These are phyloP conservation scores for Paramyrothecium sp. DNA, from an alignment of 2,329 filamentous ascomycete species.

Conservation along the genomic window DNA sequence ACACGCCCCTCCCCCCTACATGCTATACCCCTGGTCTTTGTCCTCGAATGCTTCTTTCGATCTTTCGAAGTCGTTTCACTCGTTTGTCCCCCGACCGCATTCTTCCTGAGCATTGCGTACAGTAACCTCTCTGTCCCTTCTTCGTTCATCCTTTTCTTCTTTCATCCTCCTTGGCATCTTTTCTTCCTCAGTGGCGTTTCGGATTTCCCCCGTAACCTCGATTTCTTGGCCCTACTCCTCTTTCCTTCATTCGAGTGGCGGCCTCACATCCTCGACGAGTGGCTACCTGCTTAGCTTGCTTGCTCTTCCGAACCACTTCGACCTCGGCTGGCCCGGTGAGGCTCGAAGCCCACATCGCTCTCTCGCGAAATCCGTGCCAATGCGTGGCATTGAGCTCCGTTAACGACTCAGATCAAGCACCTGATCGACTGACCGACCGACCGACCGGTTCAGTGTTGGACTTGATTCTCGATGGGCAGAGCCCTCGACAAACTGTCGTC, in stretches of 20 bases:
- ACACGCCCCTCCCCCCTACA: not conserved
- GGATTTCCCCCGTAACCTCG: not conserved
- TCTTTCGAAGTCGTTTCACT: slow-evolving; percentile 2
- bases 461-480: no score
- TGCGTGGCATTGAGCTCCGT: no score
- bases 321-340: no score
- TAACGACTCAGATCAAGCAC: no score
- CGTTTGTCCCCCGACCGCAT: not conserved
- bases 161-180: not conserved
- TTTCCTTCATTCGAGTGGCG: not conserved
- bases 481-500: not conserved
- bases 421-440: no score
- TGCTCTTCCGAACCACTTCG: not conserved
- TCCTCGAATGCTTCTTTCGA: slow-evolving; percentile 1
- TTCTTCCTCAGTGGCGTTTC: not conserved
- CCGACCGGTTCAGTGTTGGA: no score
- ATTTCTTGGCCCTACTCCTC: not conserved
- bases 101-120: not conserved
- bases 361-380: no score
- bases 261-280: no score
- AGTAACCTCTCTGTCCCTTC: not conserved
- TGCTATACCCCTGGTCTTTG: not conserved
- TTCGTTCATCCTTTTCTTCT: not conserved
- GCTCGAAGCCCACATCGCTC: no score
- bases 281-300: not conserved